phyloP scores from a whole-genome alignment of 2,329 filamentous ascomycete species.

The Byssoonygena ceratinophila region DNA sequence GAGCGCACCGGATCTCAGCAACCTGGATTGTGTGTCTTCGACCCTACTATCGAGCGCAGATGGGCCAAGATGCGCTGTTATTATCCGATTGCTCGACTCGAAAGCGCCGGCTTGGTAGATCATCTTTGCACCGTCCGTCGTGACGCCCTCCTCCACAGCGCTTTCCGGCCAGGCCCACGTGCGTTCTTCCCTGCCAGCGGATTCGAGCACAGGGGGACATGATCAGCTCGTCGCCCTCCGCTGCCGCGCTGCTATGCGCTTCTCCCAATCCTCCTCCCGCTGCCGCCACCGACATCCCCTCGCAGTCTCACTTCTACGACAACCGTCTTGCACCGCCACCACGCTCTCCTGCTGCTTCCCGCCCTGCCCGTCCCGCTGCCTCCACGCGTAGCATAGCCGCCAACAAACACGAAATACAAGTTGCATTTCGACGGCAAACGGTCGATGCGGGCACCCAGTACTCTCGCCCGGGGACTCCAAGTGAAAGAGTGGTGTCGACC shows the following conservation, averaged over 20 bases:
- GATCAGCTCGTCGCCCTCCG: constrained; percentile 34
- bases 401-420: background rate
- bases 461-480: constrained; percentile 39
- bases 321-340: background rate
- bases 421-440: constrained; percentile 25
- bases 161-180: constrained; percentile 16
- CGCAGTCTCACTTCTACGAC: constrained; percentile 15
- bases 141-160: constrained; percentile 8
- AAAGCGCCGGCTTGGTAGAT: constrained; percentile 18
- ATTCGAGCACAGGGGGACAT: constrained; percentile 18
- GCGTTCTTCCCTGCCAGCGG: constrained; percentile 9
- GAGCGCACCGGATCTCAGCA: background rate
- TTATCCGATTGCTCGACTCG: constrained; percentile 18
- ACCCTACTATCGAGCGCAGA: constrained; percentile 5
- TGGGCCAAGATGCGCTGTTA: constrained; percentile 9
- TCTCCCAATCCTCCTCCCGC: constrained; percentile 21
- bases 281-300: constrained; percentile 24
- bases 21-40: background rate
- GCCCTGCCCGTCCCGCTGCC: constrained; percentile 11
- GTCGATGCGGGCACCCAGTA: constrained; percentile 47
- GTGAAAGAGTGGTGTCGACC: constrained; percentile 3
- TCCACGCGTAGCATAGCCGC: background rate
- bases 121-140: constrained; percentile 2
- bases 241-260: constrained; percentile 29
- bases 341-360: constrained; percentile 10